These are phyloP conservation scores for Tolypocladium sp. DNA, from an alignment of 2,329 filamentous ascomycete species.

Conservation along the genomic window DNA sequence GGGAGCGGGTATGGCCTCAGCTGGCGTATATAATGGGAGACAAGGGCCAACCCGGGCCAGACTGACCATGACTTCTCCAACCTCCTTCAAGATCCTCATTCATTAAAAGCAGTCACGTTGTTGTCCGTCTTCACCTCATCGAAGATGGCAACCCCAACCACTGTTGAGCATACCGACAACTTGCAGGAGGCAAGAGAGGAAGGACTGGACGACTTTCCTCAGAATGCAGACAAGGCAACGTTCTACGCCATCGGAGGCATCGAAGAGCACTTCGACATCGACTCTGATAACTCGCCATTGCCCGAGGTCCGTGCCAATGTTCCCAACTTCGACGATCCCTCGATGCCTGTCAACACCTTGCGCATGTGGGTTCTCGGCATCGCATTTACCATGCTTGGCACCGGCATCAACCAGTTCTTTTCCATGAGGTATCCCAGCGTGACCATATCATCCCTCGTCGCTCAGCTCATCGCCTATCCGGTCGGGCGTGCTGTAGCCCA, in stretches of 20 bases:
- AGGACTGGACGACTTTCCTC: background rate
- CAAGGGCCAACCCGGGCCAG: background rate
- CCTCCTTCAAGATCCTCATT: background rate
- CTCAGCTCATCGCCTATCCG: conserved; percentile 30
- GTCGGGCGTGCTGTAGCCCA: conserved; percentile 32
- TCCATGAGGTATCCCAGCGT: conserved; percentile 21
- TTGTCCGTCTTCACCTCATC: background rate
- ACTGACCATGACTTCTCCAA: background rate
- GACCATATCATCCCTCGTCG: conserved; percentile 22
- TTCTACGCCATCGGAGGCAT: background rate
- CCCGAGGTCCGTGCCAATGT: conserved; percentile 17
- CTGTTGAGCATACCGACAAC: background rate
- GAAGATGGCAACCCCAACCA: background rate
- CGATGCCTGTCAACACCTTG: conserved; percentile 21
- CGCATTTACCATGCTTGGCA: conserved; percentile 32
- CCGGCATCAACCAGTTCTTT: conserved; percentile 36
- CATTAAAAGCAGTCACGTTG: background rate
- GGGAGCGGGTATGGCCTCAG: background rate
- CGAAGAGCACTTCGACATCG: background rate
- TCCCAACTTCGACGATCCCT: conserved; percentile 27
- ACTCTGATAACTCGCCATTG: conserved; percentile 18
- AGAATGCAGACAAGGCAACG: background rate
- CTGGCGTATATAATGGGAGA: background rate
- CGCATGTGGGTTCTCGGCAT: conserved; percentile 34
- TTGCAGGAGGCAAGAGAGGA: background rate